Evolutionary conservation across 2,329 filamentous ascomycete genomes (phyloP).

Genomic region (Apiospora hydei): DNA sequence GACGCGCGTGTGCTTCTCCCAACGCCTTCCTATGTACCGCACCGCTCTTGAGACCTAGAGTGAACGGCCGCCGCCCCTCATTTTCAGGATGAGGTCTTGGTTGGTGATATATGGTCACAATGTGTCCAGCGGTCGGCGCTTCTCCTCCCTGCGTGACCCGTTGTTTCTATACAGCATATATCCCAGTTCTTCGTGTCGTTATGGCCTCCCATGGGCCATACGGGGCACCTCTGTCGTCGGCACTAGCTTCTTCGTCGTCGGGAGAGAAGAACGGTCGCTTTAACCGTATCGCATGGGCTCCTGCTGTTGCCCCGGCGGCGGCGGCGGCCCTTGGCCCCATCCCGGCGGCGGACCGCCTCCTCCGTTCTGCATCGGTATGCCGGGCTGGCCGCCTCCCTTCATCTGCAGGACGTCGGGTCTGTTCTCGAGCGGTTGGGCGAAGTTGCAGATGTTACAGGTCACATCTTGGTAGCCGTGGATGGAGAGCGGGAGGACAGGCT

Average conservation of each 20-base stretch:
- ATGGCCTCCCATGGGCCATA: background rate
- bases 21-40: constrained; percentile 1
- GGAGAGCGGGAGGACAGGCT: constrained; percentile 77
- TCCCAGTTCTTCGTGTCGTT: background rate
- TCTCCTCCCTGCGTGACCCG: background rate
- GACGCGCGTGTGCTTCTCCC: background rate
- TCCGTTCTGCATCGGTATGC: constrained; percentile 45
- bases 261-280: background rate
- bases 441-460: constrained; percentile 78
- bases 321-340: constrained; percentile 35
- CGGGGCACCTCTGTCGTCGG: background rate
- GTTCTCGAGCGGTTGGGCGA: constrained; percentile 70
- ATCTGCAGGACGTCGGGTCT: constrained; percentile 64
- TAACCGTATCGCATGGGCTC: constrained; percentile 27
- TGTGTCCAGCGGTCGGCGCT: background rate
- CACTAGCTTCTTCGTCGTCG: background rate
- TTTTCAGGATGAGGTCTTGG: background rate
- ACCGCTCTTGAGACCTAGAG: background rate
- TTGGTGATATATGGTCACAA: background rate
- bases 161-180: background rate
- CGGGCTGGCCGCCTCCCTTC: constrained; percentile 44
- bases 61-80: background rate
- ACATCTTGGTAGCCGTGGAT: constrained; percentile 73
- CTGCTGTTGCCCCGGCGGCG: constrained; percentile 29
- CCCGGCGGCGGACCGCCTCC: constrained; percentile 43